Evolutionary conservation across 2,329 filamentous ascomycete species (phyloP).

Genomic region (Curvularia sp.): DNA sequence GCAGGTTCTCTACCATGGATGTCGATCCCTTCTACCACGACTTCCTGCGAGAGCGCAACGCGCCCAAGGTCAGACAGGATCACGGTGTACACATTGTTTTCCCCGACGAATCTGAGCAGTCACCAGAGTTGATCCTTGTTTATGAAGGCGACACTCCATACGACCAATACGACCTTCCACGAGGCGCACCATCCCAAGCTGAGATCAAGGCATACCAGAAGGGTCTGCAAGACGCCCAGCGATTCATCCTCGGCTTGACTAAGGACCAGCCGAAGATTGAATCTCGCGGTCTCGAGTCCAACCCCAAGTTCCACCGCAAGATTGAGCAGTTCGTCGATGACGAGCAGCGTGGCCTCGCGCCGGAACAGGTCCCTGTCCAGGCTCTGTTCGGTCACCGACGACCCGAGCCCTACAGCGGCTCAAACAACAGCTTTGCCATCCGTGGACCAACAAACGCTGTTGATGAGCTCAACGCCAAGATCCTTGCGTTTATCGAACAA

Average conservation of each 20-base stretch:
- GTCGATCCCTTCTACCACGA: constrained; percentile 83
- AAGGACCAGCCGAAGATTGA: constrained; percentile 64
- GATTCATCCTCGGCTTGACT: constrained; percentile 62
- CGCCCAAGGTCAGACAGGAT: constrained; percentile 68
- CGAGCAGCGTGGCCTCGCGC: constrained; percentile 60
- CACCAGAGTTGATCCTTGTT: constrained; percentile 72
- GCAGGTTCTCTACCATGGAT: constrained; percentile 70
- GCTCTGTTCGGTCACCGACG: constrained; percentile 58
- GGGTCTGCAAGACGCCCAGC: constrained; percentile 65
- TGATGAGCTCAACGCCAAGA: constrained; percentile 73
- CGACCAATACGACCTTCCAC: constrained; percentile 62
- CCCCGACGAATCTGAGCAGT: constrained; percentile 66
- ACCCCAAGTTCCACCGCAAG: constrained; percentile 69
- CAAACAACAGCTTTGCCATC: constrained; percentile 67
- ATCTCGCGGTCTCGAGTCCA: constrained; percentile 61
- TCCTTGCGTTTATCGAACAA: constrained; percentile 80
- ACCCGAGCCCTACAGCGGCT: constrained; percentile 61
- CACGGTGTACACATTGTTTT: constrained; percentile 78
- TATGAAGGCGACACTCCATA: constrained; percentile 70
- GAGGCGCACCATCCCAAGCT: constrained; percentile 61
- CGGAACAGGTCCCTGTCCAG: constrained; percentile 64
- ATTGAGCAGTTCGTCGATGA: constrained; percentile 65
- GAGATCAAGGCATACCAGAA: constrained; percentile 65
- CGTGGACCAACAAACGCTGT: constrained; percentile 79
- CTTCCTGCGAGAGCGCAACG: constrained; percentile 71